Conservation (phyloP, 306 rosid genomes). For the Begonia loranthoides region DNA sequence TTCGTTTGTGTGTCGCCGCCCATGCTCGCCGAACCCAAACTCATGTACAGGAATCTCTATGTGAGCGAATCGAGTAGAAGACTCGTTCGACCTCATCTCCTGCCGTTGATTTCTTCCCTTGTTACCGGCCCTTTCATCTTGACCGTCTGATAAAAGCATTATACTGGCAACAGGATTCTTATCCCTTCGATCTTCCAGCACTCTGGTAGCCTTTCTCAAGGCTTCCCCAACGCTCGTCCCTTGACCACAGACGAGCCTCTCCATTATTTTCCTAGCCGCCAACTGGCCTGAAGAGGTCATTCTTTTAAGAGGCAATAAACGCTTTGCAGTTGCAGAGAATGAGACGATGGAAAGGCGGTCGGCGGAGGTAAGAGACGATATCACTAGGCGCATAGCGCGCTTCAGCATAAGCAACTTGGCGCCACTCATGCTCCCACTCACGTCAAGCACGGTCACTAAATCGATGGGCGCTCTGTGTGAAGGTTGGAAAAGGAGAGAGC, state of each 20-base stretch:
- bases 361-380: constrained; percentile 17
- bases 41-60: constrained; percentile 18
- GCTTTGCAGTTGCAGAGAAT: constrained; percentile 9
- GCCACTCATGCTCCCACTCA: constrained; percentile 23
- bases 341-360: constrained; percentile 24
- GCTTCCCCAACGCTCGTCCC: constrained; percentile 18
- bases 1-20: constrained; percentile 12
- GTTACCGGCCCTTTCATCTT: constrained; percentile 7
- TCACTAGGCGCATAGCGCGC: constrained; percentile 15
- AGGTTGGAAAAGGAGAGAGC: constrained; percentile 15
- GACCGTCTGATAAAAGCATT: constrained; percentile 28
- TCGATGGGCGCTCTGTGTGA: constrained; percentile 19
- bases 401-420: constrained; percentile 17
- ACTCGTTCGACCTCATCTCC: neutral
- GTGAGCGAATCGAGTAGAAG: neutral
- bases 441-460: constrained; percentile 22
- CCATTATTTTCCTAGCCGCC: constrained; percentile 5
- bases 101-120: neutral
- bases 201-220: constrained; percentile 10
- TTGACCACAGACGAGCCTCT: constrained; percentile 7
- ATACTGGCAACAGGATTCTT: constrained; percentile 14
- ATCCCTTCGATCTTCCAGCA: constrained; percentile 20
- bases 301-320: constrained; percentile 18
- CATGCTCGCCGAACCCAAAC: constrained; percentile 21
- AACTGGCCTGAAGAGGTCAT: constrained; percentile 14